Base-by-base conservation (phyloP, 1,284 basidiomycete species). In the Trichosporon sp. region DNA sequence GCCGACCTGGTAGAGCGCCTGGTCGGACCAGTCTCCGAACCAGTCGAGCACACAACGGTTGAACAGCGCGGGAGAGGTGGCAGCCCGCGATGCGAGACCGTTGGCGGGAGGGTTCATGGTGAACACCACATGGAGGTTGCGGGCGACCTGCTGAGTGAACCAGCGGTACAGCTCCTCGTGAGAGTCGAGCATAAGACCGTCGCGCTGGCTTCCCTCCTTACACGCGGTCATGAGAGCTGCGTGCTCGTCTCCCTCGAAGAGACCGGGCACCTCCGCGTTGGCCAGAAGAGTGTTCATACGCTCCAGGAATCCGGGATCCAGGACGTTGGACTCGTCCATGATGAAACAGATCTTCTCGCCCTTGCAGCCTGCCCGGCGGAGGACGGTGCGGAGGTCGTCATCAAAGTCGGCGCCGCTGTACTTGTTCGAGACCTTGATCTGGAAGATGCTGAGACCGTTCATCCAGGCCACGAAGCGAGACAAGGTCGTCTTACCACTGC, bases 381-480 rank as follows among this genome's bases (percentile, higher is more conserved):
- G 87, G 1, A 99, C 92, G 0, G 88, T 90, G 31, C 96, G 88
- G 56, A 99, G 84, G 76, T 99, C 96, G 69, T 99, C 95, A 72
- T 99, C 96, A 74, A 99, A 99, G 80, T 99, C 94, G 29, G 95
- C 94, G 23, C 92, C 94, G 0, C 92, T 96, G 79, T 99, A 99
- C 79, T 93, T 95, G 83, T 98, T 98, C 23, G 94, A 96, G 3
- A 97, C 95, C 76, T 97, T 96, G 85, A 99, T 95, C 76, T 95
- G 93, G 85, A 96, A 99, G 70, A 99, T 95, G 76, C 91, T 95
- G 54, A 99, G 84, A 49, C 96, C 96, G 72, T 99, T 97, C 88
- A 99, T 94, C 96, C 96, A 99, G 0, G 96, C 96, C 46, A 99
- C 96, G 78, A 99, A 99, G 61, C 97, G 89, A 31, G 96, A 96